Base-by-base conservation (phyloP, 805 yeast species). In the Cyberlindnera mississippiensis region DNA sequence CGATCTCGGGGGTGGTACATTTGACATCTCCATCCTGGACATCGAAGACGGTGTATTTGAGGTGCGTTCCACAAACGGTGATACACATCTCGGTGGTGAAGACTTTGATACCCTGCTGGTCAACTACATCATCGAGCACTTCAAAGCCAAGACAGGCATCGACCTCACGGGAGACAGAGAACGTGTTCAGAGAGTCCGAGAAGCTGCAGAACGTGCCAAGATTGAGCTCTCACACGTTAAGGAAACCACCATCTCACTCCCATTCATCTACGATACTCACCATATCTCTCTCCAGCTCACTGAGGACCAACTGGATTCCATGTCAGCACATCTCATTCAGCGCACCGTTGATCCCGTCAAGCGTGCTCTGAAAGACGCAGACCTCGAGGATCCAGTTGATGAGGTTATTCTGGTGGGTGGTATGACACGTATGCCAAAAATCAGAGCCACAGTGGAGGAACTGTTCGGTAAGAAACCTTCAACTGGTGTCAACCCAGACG, bases 401-500 rank as follows among this genome's bases (percentile, higher is more conserved):
- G 89, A 85, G 60, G 78, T 85, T 24, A 76, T 85, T 33, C 60
- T 85, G 33, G 95, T 85, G 30, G 95, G 95, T 44, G 95, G 95
- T 50, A 85, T 85, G 95, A 85, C 95, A 4, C 70, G 95, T 63
- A 85, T 85, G 95, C 95, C 95, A 41, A 80, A 78, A 63, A 78
- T 85, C 45, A 68, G 88, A 46, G 71, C 71, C 29, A 69, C 79
- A 7, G 91, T 85, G 16, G 73, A 70, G 48, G 67, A 68, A 9
- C 49, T 81, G 13, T 84, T 85, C 58, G 71, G 73, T 27, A 80
- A 75, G 57, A 69, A 73, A 46, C 90, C 91, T 30, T 82, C 80
- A 40, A 78, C 83, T 33, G 74, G 78, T 15, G 86, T 85, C 11
- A 85, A 85, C 59, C 95, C 95, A n/a, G 95, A 85, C 62, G 95